Conservation (phyloP, 1,139 yeast species). For the Geotrichum siamense region DNA sequence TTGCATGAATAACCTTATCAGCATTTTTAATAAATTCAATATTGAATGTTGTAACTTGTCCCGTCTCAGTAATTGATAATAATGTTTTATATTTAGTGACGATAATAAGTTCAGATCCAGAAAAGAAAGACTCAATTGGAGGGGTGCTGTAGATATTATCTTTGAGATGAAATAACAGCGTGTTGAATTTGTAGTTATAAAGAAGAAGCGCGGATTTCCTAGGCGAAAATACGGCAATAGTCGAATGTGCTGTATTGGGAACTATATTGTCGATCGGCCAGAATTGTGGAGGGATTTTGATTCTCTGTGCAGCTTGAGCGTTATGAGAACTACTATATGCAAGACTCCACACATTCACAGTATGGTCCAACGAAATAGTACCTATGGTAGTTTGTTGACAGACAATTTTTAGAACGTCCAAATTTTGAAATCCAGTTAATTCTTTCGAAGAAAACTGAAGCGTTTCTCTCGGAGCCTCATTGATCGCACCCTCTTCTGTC, state of each 20-base stretch:
- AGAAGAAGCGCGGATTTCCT: constrained; percentile 18
- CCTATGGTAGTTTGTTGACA: constrained; percentile 51
- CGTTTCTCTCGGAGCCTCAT: constrained; percentile 15
- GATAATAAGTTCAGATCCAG: constrained; percentile 23
- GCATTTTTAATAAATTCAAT: constrained; percentile 17
- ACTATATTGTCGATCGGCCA: constrained; percentile 65
- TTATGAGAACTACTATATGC: constrained; percentile 29
- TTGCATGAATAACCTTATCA: constrained; percentile 42
- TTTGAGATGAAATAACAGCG: constrained; percentile 17
- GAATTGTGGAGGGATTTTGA: constrained; percentile 41
- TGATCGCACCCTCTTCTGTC: constrained; percentile 12
- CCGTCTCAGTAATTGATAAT: constrained; percentile 22
- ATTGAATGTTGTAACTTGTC: constrained; percentile 14
- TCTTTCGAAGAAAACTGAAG: constrained; percentile 43
- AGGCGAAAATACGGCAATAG: constrained; percentile 49
- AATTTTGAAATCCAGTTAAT: constrained; percentile 47
- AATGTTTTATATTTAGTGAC: constrained; percentile 21
- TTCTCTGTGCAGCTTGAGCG: constrained; percentile 35
- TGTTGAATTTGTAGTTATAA: constrained; percentile 21
- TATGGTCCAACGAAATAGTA: constrained; percentile 67
- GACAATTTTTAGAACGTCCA: constrained; percentile 56
- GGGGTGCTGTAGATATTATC: constrained; percentile 16
- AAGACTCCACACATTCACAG: constrained; percentile 69
- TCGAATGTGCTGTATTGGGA: constrained; percentile 54
- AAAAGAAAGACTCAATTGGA: constrained; percentile 23